Evolutionary conservation across 1,284 basidiomycete species (phyloP), one percentile per base, ranked within the genome.

Genomic region (Tilletia indica): DNA sequence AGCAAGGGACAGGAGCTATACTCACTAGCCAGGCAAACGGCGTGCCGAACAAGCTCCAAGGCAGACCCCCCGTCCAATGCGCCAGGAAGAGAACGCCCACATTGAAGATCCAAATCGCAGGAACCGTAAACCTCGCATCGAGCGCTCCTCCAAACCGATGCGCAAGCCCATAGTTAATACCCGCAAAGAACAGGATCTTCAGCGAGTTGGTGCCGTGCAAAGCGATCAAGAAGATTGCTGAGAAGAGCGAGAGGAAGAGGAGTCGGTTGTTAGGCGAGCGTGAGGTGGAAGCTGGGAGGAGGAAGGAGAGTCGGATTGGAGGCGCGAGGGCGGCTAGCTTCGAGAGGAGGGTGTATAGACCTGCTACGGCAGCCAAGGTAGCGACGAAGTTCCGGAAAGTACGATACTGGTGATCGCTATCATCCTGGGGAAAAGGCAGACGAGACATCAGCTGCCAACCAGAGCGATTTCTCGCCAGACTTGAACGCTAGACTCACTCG

Each of bases 131-230:
- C 86, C 87, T 38, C 0, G 61, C n/a, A 64, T 64, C 61, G 6
- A 64, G 54, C 0, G 11, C 68, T 4, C 78, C 78, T 21, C 73
- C 78, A 11, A 77, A 51, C 4, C 38, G 5, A 21, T 74, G 72
- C 3, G 74, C 88, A 34, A 95, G 87, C 21, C 76, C 74, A 81
- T 90, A 97, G 85, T 98, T 98, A 21, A 87, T 64, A 4, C 85
- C 82, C 14, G 97, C 84, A 69, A 97, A 91, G 38, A 86, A 56
- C 3, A 93, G 71, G 38, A 98, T 89, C 83, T 98, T 98, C 82
- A 95, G 51, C 0, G 88, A 85, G 77, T 92, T 93, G n/a, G 89
- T 85, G 38, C 97, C 97, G 83, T 98, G 96, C n/a, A 99, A 85
- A 2, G 89, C 89, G 21, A 90, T 72, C 54, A 97, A 86, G 85